phyloP scores from a whole-genome alignment of 805 yeast species.

The Kluyveromyces lactis region DNA sequence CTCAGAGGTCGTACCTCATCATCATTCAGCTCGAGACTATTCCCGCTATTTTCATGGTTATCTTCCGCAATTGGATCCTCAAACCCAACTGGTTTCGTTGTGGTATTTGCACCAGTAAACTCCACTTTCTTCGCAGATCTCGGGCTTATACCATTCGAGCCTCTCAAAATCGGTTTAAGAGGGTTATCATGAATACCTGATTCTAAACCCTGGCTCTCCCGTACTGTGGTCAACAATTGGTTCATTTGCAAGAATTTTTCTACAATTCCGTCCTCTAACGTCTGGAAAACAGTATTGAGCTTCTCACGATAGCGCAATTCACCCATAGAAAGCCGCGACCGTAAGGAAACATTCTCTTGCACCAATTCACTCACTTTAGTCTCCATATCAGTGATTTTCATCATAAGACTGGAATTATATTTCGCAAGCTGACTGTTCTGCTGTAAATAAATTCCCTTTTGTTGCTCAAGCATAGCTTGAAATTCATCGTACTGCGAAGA shows the following conservation, averaged over 20 bases:
- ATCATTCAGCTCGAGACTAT: constrained; percentile 1
- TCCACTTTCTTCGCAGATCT: neutral
- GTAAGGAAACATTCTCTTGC: constrained; percentile 40
- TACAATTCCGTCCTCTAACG: constrained; percentile 35
- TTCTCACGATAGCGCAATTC: constrained; percentile 25
- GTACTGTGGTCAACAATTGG: constrained; percentile 34
- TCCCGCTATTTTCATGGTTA: neutral
- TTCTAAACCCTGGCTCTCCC: constrained; percentile 34
- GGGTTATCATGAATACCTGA: neutral
- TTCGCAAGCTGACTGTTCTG: constrained; percentile 53
- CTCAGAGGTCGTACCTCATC: constrained; percentile 13
- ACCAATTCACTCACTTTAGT: constrained; percentile 39
- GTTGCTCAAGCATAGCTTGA: constrained; percentile 23
- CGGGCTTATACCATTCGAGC: neutral
- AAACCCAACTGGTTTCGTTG: constrained; percentile 8
- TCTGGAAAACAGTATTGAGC: constrained; percentile 31
- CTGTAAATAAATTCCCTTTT: constrained; percentile 19
- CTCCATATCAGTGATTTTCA: constrained; percentile 47
- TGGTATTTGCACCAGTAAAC: neutral
- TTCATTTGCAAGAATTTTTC: constrained; percentile 39
- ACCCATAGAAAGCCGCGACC: constrained; percentile 30
- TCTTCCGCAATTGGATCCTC: constrained; percentile 10
- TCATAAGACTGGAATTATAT: constrained; percentile 45
- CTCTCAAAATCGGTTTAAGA: neutral
- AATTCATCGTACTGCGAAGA: constrained; percentile 10